A percentile compares a stretch with the other conserved stretches of the same genome.
Conservation (phyloP, 345 rosid species). For the Brassica rapa region DNA sequence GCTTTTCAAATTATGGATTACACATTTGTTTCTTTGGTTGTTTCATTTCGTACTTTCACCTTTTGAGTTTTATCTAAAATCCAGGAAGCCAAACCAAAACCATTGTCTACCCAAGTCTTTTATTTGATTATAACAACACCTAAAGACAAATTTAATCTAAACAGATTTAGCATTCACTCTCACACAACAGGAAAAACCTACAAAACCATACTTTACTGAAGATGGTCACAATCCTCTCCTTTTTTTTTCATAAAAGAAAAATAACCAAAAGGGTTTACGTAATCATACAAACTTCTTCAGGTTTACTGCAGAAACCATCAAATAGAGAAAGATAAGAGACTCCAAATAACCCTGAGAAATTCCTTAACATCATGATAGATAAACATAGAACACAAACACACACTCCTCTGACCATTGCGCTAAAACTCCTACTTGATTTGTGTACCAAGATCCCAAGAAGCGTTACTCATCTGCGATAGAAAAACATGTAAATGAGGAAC, state of each 20-base stretch:
- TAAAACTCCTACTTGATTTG: slow-evolving; percentile 16
- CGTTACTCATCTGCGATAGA: slow-evolving; percentile 33
- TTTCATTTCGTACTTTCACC: no score
- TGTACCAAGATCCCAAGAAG: slow-evolving; percentile 10
- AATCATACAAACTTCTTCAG: slow-evolving; percentile 15
- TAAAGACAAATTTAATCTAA: neutral
- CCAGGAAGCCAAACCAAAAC: neutral
- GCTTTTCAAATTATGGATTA: no score
- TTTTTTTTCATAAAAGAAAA: slow-evolving; percentile 5
- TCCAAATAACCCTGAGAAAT: slow-evolving; percentile 7
- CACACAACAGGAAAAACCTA: slow-evolving; percentile 4
- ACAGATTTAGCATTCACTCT: slow-evolving; percentile 5
- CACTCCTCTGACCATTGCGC: slow-evolving; percentile 11
- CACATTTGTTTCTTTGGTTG: no score
- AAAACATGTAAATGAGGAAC: neutral
- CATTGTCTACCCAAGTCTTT: no score
- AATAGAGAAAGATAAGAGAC: slow-evolving; percentile 16
- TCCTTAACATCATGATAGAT: slow-evolving; percentile 4
- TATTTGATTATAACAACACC: no score
- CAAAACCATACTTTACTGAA: slow-evolving; percentile 19
- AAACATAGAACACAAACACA: slow-evolving; percentile 20
- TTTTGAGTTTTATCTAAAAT: no score
- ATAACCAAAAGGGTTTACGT: neutral
- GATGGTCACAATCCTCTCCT: slow-evolving; percentile 12
- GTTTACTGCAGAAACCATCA: slow-evolving; percentile 27